These are phyloP conservation scores for Agroathelia rolfsii DNA, from an alignment of 1,284 basidiomycete genomes.

Conservation along the genomic window DNA sequence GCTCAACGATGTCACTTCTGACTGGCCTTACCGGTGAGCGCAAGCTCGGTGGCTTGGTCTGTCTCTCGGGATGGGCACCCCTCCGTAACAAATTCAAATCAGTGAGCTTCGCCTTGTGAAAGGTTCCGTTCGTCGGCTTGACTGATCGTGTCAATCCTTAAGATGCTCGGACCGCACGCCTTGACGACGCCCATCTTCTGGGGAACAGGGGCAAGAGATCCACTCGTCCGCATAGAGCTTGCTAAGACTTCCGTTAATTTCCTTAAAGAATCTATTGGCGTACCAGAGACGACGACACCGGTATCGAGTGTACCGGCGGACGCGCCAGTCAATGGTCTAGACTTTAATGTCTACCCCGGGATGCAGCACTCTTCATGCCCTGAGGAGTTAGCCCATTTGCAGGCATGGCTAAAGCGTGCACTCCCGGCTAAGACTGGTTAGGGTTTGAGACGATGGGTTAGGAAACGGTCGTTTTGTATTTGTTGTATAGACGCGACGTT, in stretches of 20 bases:
- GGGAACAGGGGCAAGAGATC: constrained; percentile 79
- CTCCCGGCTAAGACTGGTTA: constrained; percentile 27
- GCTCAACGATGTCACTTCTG: constrained; percentile 70
- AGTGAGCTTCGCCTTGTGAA: constrained; percentile 29
- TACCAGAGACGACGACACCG: constrained; percentile 24
- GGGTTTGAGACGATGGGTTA: no score
- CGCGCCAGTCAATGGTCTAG: constrained; percentile 34
- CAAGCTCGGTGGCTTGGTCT: constrained; percentile 64
- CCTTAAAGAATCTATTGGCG: constrained; percentile 39
- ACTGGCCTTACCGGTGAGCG: constrained; percentile 60
- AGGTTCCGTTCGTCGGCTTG: constrained; percentile 1
- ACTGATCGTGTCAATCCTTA: constrained; percentile 5
- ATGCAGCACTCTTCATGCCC: constrained; percentile 54
- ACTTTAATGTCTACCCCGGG: constrained; percentile 49
- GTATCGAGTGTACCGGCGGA: constrained; percentile 9
- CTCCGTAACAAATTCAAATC: constrained; percentile 53
- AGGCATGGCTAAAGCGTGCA: constrained; percentile 47
- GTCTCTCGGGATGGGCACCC: constrained; percentile 73
- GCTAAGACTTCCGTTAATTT: constrained; percentile 43
- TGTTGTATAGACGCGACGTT: no score
- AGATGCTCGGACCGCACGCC: constrained; percentile 52
- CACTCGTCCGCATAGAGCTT: constrained; percentile 49
- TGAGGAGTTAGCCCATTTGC: constrained; percentile 58
- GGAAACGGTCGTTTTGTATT: no score
- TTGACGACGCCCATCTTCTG: constrained; percentile 72